phyloP scores from a whole-genome alignment of 305 asterid species.

The Ruellia speciosa region DNA sequence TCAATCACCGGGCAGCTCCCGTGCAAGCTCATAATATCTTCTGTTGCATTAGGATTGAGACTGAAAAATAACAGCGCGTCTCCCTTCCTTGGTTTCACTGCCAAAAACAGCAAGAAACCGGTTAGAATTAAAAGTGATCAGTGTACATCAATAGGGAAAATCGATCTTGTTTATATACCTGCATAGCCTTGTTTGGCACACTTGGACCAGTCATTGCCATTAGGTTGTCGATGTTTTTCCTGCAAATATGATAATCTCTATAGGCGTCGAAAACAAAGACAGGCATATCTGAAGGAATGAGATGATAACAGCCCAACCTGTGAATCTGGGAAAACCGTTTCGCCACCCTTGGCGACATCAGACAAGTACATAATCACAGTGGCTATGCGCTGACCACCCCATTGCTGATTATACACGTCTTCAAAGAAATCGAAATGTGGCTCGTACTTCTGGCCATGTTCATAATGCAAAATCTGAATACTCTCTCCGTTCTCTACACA shows the following conservation, averaged over 20 bases:
- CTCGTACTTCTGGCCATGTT: conserved; percentile 31
- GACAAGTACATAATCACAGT: conserved; percentile 88
- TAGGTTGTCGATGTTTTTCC: conserved; percentile 42
- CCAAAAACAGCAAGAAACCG: neutral
- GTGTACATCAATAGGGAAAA: too few relatives aligned
- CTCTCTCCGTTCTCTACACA: conserved; percentile 71
- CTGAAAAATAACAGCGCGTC: conserved; percentile 81
- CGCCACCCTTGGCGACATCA: conserved; percentile 66
- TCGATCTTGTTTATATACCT: conserved; percentile 27
- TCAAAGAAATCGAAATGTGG: conserved; percentile 77
- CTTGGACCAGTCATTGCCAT: conserved; percentile 68
- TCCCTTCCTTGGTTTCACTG: conserved; percentile 79
- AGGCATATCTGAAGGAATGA: neutral
- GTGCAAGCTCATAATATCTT: conserved; percentile 65
- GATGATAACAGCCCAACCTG: conserved; percentile 28
- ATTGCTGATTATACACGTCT: conserved; percentile 60
- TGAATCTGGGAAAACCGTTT: conserved; percentile 72
- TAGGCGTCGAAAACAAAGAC: too few relatives aligned
- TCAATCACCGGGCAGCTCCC: conserved; percentile 85
- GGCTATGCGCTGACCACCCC: conserved; percentile 86
- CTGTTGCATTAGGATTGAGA: conserved; percentile 60
- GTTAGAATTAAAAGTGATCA: too few relatives aligned
- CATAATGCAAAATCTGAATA: conserved; percentile 66
- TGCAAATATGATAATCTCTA: conserved; percentile 20
- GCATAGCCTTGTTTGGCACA: conserved; percentile 82